Base-by-base conservation (phyloP, 371 early-diverging fungal species). In the Rhizomucor pusillus region DNA sequence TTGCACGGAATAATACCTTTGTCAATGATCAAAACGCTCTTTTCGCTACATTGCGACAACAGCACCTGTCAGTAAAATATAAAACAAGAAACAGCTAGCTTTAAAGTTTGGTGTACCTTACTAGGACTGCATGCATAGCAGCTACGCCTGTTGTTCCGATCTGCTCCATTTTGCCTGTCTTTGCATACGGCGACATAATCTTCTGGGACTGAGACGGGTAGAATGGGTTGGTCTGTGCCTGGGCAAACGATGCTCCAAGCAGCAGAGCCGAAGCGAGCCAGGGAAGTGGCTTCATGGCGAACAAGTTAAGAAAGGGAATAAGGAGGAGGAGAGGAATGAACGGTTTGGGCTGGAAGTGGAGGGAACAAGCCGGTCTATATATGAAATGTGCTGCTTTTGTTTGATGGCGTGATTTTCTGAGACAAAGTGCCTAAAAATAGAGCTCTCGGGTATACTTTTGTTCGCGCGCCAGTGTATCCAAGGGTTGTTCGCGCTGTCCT, bases 91-190 rank as follows among this genome's bases (percentile, higher is more conserved):
- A 45, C 11, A 29, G 18, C 23, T n/a, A 47, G 10, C 22, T 20
- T 11, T 22, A 22, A 34, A 19, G 16, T 47, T 11, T 14, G 47
- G 12, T 37, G 60, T 70, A 73, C 77, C 65, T 69, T 41, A 77
- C 54, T n/a, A 77, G 60, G 5, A 63, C 61, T 18, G 73, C 77
- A 43, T 77, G 73, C 73, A 73, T 73, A 18, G 73, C 77, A 18
- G 73, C 61, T 14, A 73, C 77, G 22, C 77, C 77, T 0, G 77
- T 73, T 22, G 63, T 59, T 23, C 77, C 77, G 25, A 43, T 62
- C 49, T 73, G 73, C 20, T 66, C 65, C 71, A 76, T 76, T 61
- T 67, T 73, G 29, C 77, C 77, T 2, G 67, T 52, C 16, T 40
- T 54, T 29, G 64, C 59, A 52, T 60, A 70, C 47, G 73, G 71